Evolutionary conservation across 257 asterid genomes (phyloP).

Genomic region (Penstemon davidsonii): DNA sequence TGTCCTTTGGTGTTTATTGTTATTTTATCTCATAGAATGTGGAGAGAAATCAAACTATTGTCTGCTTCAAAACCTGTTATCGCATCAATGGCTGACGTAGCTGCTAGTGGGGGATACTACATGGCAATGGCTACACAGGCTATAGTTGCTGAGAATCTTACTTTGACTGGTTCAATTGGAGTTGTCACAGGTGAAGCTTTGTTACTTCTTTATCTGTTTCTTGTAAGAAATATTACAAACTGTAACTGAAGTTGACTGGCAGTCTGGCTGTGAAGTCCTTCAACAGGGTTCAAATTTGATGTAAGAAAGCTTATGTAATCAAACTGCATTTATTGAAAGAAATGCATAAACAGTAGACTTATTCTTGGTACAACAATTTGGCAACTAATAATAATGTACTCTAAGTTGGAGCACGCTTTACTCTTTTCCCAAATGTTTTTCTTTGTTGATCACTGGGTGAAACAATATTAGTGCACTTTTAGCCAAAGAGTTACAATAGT

Average conservation of each 20-base stretch:
- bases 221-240: constrained; percentile 10
- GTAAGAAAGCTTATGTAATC: too few relatives aligned
- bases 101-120: constrained; percentile 99
- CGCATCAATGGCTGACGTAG: constrained; percentile 98
- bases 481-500: too few relatives aligned
- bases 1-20: constrained; percentile 18
- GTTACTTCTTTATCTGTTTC: neutral
- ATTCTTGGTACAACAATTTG: too few relatives aligned
- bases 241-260: constrained; percentile 6
- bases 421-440: too few relatives aligned
- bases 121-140: constrained; percentile 93
- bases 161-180: constrained; percentile 96
- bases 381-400: too few relatives aligned
- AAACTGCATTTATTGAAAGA: too few relatives aligned
- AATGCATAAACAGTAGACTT: too few relatives aligned
- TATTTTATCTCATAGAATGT: constrained; percentile 66
- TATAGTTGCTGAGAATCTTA: constrained; percentile 90
- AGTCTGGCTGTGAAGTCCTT: constrained; percentile 1
- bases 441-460: too few relatives aligned
- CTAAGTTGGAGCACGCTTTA: too few relatives aligned
- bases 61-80: constrained; percentile 87
- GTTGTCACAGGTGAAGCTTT: constrained; percentile 80
- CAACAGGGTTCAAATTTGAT: neutral
- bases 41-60: constrained; percentile 97
- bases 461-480: too few relatives aligned